Evolutionary conservation across 2,329 filamentous ascomycete genomes (phyloP).

Genomic region (Hypoxylon sp.): DNA sequence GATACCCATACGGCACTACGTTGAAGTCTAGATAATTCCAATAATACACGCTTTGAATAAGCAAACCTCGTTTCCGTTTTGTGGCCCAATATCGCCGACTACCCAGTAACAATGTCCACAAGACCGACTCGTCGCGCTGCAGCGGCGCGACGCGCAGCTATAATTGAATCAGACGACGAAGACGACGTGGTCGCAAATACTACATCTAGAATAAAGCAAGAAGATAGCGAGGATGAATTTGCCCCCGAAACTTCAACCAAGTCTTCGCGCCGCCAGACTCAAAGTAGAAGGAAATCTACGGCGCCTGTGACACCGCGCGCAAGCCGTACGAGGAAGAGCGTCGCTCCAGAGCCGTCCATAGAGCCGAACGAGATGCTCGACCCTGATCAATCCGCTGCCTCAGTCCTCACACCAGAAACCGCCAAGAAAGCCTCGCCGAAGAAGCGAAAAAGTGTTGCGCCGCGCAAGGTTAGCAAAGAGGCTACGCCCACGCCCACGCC

Average conservation of each 20-base stretch:
- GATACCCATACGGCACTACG: background rate
- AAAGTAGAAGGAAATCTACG: constrained; percentile 53
- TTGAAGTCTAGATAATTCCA: constrained; percentile 1
- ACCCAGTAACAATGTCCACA: constrained; percentile 47
- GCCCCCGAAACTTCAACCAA: constrained; percentile 75
- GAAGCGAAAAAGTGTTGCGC: constrained; percentile 74
- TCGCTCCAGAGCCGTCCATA: constrained; percentile 54
- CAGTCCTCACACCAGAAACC: constrained; percentile 47
- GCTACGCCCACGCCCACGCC: constrained; percentile 52
- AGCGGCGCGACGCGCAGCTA: constrained; percentile 75
- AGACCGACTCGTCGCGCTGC: constrained; percentile 60
- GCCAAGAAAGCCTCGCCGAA: constrained; percentile 68
- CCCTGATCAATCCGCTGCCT: constrained; percentile 60
- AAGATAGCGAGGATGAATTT: constrained; percentile 81
- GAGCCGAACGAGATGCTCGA: constrained; percentile 74
- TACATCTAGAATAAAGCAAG: constrained; percentile 63
- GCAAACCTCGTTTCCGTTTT: background rate
- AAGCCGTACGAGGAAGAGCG: constrained; percentile 58
- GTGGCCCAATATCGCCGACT: constrained; percentile 1
- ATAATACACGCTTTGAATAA: background rate
- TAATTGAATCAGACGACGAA: constrained; percentile 86
- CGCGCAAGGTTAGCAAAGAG: constrained; percentile 57
- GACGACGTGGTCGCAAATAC: constrained; percentile 71
- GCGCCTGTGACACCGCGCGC: constrained; percentile 54
- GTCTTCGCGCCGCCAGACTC: constrained; percentile 65